phyloP scores from a whole-genome alignment of 441 rosid species.

The Euphorbia schlechtendalii region DNA sequence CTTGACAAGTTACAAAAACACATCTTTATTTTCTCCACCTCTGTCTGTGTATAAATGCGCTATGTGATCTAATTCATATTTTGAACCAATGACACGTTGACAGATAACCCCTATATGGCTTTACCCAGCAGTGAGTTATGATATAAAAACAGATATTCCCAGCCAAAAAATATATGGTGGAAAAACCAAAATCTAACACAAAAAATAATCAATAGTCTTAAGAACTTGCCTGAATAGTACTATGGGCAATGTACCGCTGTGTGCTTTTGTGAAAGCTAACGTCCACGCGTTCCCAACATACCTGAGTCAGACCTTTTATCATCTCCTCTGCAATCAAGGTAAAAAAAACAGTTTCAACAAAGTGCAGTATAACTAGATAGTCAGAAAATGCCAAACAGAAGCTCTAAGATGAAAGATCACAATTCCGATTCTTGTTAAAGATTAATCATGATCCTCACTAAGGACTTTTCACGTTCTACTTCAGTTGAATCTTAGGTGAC shows the following conservation, averaged over 20 bases:
- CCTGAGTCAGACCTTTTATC: conserved; percentile 71
- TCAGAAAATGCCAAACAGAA: not conserved
- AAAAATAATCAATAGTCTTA: conserved; percentile 3
- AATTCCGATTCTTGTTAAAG: not conserved
- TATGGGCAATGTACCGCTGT: conserved; percentile 76
- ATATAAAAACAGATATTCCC: not conserved
- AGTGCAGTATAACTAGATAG: too few relatives aligned
- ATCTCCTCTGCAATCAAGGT: conserved; percentile 54
- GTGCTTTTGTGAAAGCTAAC: conserved; percentile 82
- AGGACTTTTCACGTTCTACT: not conserved
- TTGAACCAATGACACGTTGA: not conserved
- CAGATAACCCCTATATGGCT: not conserved
- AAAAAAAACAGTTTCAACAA: conserved; percentile 10
- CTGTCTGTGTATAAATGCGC: not conserved
- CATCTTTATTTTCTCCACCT: not conserved
- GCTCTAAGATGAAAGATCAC: not conserved
- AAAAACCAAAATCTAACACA: not conserved
- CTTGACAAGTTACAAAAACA: not conserved
- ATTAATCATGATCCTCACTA: not conserved
- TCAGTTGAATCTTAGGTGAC: not conserved
- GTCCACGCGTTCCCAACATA: conserved; percentile 86
- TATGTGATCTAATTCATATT: not conserved
- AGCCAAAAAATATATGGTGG: not conserved
- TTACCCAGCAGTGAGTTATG: not conserved
- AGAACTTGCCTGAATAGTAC: conserved; percentile 80